Base-by-base conservation (phyloP, 495 filamentous ascomycete species). In the Xylaria intraflava region DNA sequence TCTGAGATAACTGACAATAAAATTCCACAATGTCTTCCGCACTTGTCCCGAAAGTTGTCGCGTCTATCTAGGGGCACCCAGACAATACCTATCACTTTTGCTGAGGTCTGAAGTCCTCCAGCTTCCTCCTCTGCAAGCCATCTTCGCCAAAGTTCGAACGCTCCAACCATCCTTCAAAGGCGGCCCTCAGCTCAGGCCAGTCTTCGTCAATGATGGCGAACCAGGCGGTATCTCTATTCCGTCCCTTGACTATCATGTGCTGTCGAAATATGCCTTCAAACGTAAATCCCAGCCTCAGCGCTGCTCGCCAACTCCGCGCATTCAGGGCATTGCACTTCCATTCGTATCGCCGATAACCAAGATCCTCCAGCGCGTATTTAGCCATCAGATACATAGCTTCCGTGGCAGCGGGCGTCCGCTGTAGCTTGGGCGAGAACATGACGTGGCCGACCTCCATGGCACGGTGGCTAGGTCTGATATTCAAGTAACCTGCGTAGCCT, bases 241-340 rank as follows among this genome's bases (percentile, higher is more conserved):
- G 62, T 2, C 80, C 81, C 61, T 79, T 81, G 5, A 77, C 57
- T 39, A 84, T 68, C 69, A 80, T 69, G 62, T 83, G 79, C 53
- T 82, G 76, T 30, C 79, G 68, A 45, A 81, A 81, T 6, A 73
- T 39, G 0, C 81, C 81, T 56, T 84, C 81, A 48, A 59, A 72
- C 12, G 45, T 62, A 57, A 81, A 82, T 1, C 81, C 80, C 14
- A 79, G 64, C 11, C 81, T 71, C 48, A 57, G 11, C 7, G 81
- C 81, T 2, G 80, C 78, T 5, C 65, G 69, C 29, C 60, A 65
- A 17, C 74, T 78, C 0, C 70, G 57, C 29, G 59, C 70, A 59
- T 84, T 83, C 5, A 76, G 62, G 24, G 65, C 36, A 60, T 83
- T 67, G 55, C 75, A 78, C 55, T 83, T 83, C 80, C 81, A 84